Base-by-base conservation (phyloP, 75 land plant genomes). In the Ceratopteris richardii region DNA sequence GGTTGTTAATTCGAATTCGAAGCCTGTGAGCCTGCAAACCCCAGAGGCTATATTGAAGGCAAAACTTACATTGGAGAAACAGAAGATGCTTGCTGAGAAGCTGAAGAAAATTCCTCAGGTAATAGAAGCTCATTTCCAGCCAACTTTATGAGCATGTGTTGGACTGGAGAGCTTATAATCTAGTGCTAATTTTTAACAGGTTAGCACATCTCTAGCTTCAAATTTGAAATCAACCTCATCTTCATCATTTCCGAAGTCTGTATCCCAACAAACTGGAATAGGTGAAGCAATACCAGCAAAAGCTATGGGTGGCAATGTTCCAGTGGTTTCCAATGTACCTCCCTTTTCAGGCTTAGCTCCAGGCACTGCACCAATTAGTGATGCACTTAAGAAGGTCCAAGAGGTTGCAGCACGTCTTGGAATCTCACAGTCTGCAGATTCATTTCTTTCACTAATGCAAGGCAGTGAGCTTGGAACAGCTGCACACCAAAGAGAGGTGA, bases 371-470 rank as follows among this genome's bases (percentile, higher is more conserved):
- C 54, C 82, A 33, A 85, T 80, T 57, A 43, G 52, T 69, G 98
- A 89, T 65, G 96, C 96, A 52, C 80, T 88, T 5, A 94, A 81
- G 68, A 50, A 84, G 41, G 98, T 96, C 18, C 96, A 89, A 58
- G 98, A 89, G 43, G 76, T 82, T 28, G 90, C 92, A 61, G 86
- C 90, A 23, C 84, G 77, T 55, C 74, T 85, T 77, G 98, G 98
- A 39, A 90, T 94, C 62, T 80, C 79, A 6, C 96, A 89, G 42
- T 81, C 84, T 42, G 87, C 98, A 1, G 82, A 82, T 54, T 86
- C 84, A 56, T 83, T 79, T 58, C 77, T 82, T 29, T 72, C 85
- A 17, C 66, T 85, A 48, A 83, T 91, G 67, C 93, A 88, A 46
- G 83, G 88, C 12, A 61, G 70, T 27, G 86, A 82, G 13, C 27